Evolutionary conservation across 2,329 filamentous ascomycete species (phyloP).

Genomic region (Ophiostoma sp.): DNA sequence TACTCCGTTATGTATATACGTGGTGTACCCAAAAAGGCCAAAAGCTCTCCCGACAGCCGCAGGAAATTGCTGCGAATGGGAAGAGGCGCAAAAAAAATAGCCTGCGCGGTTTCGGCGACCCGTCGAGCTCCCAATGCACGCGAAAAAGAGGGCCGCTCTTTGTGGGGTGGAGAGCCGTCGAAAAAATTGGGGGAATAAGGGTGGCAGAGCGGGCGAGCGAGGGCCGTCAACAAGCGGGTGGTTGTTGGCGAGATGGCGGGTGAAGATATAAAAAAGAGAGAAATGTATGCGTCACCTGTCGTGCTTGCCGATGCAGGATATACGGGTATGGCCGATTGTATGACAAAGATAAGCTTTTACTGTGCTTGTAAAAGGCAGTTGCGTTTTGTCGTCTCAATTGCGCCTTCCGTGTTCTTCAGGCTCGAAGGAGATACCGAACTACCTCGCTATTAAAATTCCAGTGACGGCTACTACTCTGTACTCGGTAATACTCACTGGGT

Average conservation of each 20-base stretch:
- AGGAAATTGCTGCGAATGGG: constrained; percentile 11
- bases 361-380: not conserved
- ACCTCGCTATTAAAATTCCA: constrained; percentile 1
- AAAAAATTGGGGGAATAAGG: not conserved
- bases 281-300: not conserved
- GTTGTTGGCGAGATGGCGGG: not conserved
- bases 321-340: not conserved
- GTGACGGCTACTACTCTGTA: not conserved
- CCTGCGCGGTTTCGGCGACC: constrained; percentile 21
- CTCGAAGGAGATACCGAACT: not conserved
- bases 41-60: constrained; percentile 3
- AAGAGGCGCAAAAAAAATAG: constrained; percentile 16
- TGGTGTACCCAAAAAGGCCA: not conserved
- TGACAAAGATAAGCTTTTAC: not conserved
- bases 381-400: not conserved
- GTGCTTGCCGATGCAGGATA: not conserved
- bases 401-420: not conserved
- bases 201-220: not conserved
- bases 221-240: not conserved
- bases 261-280: not conserved
- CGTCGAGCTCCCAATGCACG: not conserved
- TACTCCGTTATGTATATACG: not conserved
- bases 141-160: constrained; percentile 13
- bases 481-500: not conserved
- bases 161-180: constrained; percentile 19